These are phyloP conservation scores for Toxoplasma gondii DNA, from an alignment of 169 alveolate species.

Conservation along the genomic window DNA sequence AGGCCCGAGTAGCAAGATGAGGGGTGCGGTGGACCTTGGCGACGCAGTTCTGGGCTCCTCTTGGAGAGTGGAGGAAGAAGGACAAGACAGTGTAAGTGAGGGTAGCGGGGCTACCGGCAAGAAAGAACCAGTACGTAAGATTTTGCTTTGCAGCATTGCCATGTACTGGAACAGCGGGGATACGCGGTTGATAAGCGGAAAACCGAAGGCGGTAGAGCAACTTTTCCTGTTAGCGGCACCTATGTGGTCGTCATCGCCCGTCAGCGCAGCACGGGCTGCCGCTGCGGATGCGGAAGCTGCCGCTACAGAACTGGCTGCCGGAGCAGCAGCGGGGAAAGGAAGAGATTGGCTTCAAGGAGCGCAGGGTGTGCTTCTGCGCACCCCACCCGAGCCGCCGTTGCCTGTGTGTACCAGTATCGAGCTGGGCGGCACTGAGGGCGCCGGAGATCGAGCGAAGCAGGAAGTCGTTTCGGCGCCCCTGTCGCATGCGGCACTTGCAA, in stretches of 20 bases:
- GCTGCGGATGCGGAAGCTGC: slow-evolving; percentile 41
- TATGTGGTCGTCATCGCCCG: slow-evolving; percentile 28
- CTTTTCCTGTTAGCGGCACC: slow-evolving; percentile 5
- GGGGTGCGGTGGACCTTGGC: background rate
- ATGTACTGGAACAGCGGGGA: slow-evolving; percentile 39
- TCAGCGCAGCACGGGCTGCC: slow-evolving; percentile 30
- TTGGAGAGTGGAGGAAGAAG: background rate
- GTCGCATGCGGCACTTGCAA: background rate
- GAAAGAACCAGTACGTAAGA: background rate
- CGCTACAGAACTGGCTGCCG: slow-evolving; percentile 37
- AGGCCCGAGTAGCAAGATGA: background rate
- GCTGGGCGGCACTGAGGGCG: background rate
- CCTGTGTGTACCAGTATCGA: slow-evolving; percentile 15
- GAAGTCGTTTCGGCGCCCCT: background rate
- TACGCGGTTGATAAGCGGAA: background rate
- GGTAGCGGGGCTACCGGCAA: background rate
- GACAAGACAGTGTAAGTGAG: background rate
- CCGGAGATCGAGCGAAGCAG: background rate
- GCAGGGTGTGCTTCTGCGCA: slow-evolving; percentile 4
- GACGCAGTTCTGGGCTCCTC: background rate
- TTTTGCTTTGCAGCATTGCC: slow-evolving; percentile 10
- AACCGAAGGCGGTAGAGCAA: slow-evolving; percentile 1
- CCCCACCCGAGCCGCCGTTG: slow-evolving; percentile 32
- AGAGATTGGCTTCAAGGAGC: background rate
- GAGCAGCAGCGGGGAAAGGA: background rate